Percentiles rank a stretch among this genome's conserved stretches.
Conservation (phyloP, 768 basidiomycete genomes). For the Psilocybe subaeruginosa region DNA sequence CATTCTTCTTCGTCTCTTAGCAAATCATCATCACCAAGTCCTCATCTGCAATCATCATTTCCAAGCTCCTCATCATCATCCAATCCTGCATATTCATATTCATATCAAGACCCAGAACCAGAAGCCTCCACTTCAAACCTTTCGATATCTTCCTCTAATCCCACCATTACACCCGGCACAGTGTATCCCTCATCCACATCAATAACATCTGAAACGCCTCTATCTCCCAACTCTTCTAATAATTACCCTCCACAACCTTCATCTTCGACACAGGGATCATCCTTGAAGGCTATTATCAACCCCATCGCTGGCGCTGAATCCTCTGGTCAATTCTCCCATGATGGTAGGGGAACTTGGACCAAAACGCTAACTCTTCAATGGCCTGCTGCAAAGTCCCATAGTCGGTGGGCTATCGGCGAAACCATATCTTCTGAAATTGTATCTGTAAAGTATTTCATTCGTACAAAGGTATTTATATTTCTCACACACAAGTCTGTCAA, state of each 20-base stretch:
- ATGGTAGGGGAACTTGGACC: slow-evolving; percentile 59
- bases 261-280: slow-evolving; percentile 22
- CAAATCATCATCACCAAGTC: slow-evolving; percentile 13
- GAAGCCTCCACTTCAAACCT: slow-evolving; percentile 26
- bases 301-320: slow-evolving; percentile 62
- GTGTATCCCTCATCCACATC: slow-evolving; percentile 34
- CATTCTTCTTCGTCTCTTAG: slow-evolving; percentile 20
- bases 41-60: slow-evolving; percentile 12
- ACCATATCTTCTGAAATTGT: slow-evolving; percentile 68
- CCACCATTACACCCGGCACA: slow-evolving; percentile 44
- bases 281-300: slow-evolving; percentile 47
- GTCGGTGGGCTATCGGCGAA: slow-evolving; percentile 82
- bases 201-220: slow-evolving; percentile 28
- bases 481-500: neutral
- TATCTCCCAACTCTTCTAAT: slow-evolving; percentile 26
- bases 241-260: slow-evolving; percentile 9
- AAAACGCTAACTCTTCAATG: slow-evolving; percentile 73
- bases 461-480: slow-evolving; percentile 55
- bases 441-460: slow-evolving; percentile 70
- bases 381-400: slow-evolving; percentile 68
- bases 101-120: slow-evolving; percentile 25
- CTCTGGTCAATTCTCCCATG: slow-evolving; percentile 57
- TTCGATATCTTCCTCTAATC: slow-evolving; percentile 41
- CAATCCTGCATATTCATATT: slow-evolving; percentile 15
- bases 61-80: slow-evolving; percentile 18